A percentile compares a stretch with the other conserved stretches of the same genome.
Evolutionary conservation across 371 early-diverging fungal genomes (phyloP).

Genomic region (Lichtheimia corymbifera): DNA sequence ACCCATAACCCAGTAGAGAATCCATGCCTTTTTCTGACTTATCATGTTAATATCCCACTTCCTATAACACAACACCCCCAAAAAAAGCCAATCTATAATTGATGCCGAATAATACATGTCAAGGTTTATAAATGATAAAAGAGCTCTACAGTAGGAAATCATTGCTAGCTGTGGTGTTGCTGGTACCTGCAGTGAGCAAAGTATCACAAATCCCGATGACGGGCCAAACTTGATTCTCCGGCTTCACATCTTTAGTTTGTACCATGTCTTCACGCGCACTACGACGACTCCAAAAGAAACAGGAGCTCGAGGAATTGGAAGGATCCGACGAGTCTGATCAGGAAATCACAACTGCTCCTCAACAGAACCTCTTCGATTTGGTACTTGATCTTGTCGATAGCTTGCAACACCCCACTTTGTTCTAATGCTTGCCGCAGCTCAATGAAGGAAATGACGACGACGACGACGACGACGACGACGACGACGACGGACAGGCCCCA

Average conservation of each 20-base stretch:
- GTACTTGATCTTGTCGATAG: constrained; percentile 28
- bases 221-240: not conserved
- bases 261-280: constrained; percentile 52
- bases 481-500: constrained; percentile 35
- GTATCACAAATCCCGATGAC: too few species aligned
- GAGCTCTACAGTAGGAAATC: too few species aligned
- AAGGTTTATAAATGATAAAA: too few species aligned
- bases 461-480: constrained; percentile 28
- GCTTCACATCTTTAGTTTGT: not conserved
- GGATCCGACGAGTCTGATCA: constrained; percentile 36
- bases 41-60: too few species aligned
- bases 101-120: too few species aligned
- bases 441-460: constrained; percentile 44
- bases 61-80: too few species aligned
- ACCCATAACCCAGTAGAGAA: too few species aligned
- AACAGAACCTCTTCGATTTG: constrained; percentile 70
- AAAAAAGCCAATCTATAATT: too few species aligned
- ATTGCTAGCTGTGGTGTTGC: too few species aligned
- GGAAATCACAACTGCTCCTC: constrained; percentile 23
- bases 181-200: too few species aligned
- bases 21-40: too few species aligned
- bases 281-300: constrained; percentile 34
- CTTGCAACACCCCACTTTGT: not conserved
- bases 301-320: constrained; percentile 25
- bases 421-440: constrained; percentile 16